phyloP scores from a whole-genome alignment of 192 early-diverging fungal genomes.

The Coemansia sp. region DNA sequence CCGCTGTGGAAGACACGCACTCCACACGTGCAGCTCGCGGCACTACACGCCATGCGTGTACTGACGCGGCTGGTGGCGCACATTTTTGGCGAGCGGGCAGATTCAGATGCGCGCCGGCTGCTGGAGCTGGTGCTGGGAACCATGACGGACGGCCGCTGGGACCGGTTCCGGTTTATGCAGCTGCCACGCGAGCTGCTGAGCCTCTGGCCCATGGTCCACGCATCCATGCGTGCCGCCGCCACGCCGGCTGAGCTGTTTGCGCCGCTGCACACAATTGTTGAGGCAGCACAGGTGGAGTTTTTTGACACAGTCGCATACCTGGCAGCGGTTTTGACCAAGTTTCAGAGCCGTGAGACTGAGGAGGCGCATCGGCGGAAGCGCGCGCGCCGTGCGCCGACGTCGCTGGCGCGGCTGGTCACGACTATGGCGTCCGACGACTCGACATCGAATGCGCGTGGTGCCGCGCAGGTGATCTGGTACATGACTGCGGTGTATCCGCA shows the following conservation, averaged over 20 bases:
- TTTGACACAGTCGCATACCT: slow-evolving; percentile 42
- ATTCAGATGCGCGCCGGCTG: slow-evolving; percentile 7
- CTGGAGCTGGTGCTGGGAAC: slow-evolving; percentile 33
- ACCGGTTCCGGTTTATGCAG: slow-evolving; percentile 36
- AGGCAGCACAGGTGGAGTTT: slow-evolving; percentile 25
- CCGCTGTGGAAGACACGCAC: slow-evolving; percentile 43
- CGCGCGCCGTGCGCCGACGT: slow-evolving; percentile 16
- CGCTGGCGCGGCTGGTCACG: slow-evolving; percentile 31
- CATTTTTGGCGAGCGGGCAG: not conserved
- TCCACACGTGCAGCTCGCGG: slow-evolving; percentile 12
- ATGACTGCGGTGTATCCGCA: slow-evolving; percentile 18
- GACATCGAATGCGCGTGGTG: slow-evolving; percentile 17
- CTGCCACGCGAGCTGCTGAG: slow-evolving; percentile 35
- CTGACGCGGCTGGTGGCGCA: slow-evolving; percentile 20
- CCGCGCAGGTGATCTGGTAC: slow-evolving; percentile 45
- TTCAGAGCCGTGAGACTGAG: not conserved
- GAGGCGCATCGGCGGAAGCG: slow-evolving; percentile 22
- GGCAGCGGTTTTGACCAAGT: slow-evolving; percentile 6
- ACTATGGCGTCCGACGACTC: slow-evolving; percentile 18
- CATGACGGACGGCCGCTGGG: slow-evolving; percentile 36
- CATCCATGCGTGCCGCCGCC: not conserved
- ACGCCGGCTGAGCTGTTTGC: slow-evolving; percentile 10
- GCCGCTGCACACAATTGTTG: slow-evolving; percentile 9
- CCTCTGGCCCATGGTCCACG: slow-evolving; percentile 19
- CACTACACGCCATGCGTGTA: slow-evolving; percentile 32